These are phyloP conservation scores for Backusella tarrabulga DNA, from an alignment of 192 early-diverging fungal species.

Conservation along the genomic window DNA sequence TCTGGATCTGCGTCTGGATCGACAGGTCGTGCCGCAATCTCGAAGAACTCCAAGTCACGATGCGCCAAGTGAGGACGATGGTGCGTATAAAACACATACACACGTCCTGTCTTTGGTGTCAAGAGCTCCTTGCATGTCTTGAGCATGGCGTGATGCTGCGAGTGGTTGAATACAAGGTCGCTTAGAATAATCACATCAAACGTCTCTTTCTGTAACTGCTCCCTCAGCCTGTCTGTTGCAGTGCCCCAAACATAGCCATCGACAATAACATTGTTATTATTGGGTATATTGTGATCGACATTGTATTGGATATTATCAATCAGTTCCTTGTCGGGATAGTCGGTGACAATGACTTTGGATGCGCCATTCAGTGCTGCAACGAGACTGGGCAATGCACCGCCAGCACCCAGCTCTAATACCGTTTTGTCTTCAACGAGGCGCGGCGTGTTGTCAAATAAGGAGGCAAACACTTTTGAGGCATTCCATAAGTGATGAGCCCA, in stretches of 20 bases:
- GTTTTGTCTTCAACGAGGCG: slow-evolving; percentile 55
- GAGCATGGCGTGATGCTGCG: slow-evolving; percentile 76
- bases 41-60: slow-evolving; percentile 82
- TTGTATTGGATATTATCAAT: slow-evolving; percentile 77
- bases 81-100: slow-evolving; percentile 80
- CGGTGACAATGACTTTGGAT: slow-evolving; percentile 65
- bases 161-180: slow-evolving; percentile 89
- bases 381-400: slow-evolving; percentile 79
- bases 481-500: slow-evolving; percentile 95
- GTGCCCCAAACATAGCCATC: slow-evolving; percentile 71
- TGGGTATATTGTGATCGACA: slow-evolving; percentile 49
- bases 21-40: slow-evolving; percentile 51
- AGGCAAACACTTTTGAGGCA: slow-evolving; percentile 78
- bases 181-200: slow-evolving; percentile 85
- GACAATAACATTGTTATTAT: slow-evolving; percentile 12
- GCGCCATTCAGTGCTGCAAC: slow-evolving; percentile 71
- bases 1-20: slow-evolving; percentile 39
- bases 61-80: slow-evolving; percentile 80
- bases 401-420: slow-evolving; percentile 83
- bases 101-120: slow-evolving; percentile 55
- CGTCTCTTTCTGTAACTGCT: slow-evolving; percentile 24
- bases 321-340: slow-evolving; percentile 77
- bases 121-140: slow-evolving; percentile 64
- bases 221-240: slow-evolving; percentile 40
- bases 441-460: slow-evolving; percentile 73